These are phyloP conservation scores for Luffa acutangula DNA, from an alignment of 306 rosid species.

Conservation along the genomic window DNA sequence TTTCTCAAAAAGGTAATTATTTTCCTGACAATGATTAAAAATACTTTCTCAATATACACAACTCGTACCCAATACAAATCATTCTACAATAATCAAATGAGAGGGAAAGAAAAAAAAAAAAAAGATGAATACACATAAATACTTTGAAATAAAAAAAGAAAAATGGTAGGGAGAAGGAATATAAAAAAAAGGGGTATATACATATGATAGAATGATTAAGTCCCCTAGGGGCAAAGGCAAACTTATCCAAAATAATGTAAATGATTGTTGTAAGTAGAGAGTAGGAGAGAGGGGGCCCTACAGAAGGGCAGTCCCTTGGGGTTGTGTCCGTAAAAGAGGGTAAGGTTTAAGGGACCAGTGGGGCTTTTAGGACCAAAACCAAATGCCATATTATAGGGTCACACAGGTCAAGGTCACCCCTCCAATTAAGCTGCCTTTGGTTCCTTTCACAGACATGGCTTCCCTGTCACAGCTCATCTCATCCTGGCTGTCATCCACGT, in stretches of 20 bases:
- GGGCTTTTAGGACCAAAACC: not conserved
- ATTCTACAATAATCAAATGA: not conserved
- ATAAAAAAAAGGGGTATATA: not conserved
- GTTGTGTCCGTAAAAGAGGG: not conserved
- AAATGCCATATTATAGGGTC: not conserved
- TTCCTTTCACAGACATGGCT: not conserved
- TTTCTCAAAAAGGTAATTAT: not conserved
- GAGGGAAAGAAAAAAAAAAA: not conserved
- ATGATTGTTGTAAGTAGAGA: not conserved
- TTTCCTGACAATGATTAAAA: not conserved
- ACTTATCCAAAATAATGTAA: not conserved
- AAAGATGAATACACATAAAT: not conserved
- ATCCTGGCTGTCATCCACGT: slow-evolving; percentile 12
- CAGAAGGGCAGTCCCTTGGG: not conserved
- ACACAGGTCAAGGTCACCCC: not conserved
- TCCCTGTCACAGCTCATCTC: slow-evolving; percentile 5
- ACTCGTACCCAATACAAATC: not conserved
- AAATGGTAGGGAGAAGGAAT: not conserved
- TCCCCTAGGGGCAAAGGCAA: no score
- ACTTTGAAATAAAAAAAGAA: no score
- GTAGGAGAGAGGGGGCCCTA: not conserved
- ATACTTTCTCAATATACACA: not conserved
- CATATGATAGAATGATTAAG: not conserved
- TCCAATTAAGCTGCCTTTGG: not conserved
- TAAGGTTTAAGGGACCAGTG: not conserved